Base-by-base conservation (phyloP, 2,329 filamentous ascomycete species). In the Stagonosporopsis rhizophila region DNA sequence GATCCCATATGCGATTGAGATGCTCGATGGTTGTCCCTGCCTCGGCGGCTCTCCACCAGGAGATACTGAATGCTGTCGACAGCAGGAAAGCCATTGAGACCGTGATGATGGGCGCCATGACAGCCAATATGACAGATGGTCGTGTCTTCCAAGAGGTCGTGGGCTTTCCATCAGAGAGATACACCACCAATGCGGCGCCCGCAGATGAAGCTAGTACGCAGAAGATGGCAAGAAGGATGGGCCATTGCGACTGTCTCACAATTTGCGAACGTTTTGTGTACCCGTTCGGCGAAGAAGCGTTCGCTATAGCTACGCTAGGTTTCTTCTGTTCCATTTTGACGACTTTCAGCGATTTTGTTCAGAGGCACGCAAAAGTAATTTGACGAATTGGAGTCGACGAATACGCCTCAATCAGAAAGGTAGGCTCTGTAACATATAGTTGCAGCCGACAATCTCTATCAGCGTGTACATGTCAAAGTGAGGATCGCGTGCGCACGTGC, bases 1-100 rank as follows among this genome's bases (percentile, higher is more conserved):
- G 41, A 17, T 52, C 50, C 50, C 50, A 52, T n/a, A 52, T 46
- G 19, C 41, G 50, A 30, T 52, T 46, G 1, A 52, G 42, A 20
- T 52, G 41, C 23, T 52, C 50, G 14, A 40, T 41, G 2, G 41
- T 52, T 15, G 41, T 52, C 6, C 50, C 41, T n/a, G 50, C 44
- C 17, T 46, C 41, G n/a, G 34, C 41, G 17, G 50, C 50, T 30
- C 50, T 46, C 34, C 50, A 52, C 42, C 42, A 52, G 4, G 41
- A 23, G 17, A 52, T 39, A 14, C 34, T 46, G 37, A 52, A 45
- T 15, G 50, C 50, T 25, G 42, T 46, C 6, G 41, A 40, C 7
- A 52, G n/a, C 6, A 46, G n/a, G 6, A 40, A 46, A 1, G 41
- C 42, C 9, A 46, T 34, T 1, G 34, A 46, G 11, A 52, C 15